Evolutionary conservation across 768 basidiomycete species (phyloP).

Genomic region (Rubroboletus satanas): DNA sequence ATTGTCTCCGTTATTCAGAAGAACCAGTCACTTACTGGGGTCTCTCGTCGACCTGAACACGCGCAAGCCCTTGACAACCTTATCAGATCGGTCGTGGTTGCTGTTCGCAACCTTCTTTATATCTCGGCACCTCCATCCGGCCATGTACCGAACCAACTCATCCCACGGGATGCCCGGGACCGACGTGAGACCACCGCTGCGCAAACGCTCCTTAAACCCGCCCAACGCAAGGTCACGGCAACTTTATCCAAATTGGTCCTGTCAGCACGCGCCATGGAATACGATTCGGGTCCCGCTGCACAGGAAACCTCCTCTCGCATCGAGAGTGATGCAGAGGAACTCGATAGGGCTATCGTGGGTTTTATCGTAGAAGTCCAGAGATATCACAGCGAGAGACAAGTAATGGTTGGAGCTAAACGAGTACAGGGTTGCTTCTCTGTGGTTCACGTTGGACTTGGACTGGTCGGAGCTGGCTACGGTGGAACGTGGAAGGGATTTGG

Average conservation of each 20-base stretch:
- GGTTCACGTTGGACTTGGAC: constrained; percentile 64
- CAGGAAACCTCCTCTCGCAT: constrained; percentile 66
- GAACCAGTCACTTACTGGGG: constrained; percentile 47
- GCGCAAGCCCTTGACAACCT: constrained; percentile 58
- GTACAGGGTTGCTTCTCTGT: constrained; percentile 59
- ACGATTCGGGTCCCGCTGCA: constrained; percentile 63
- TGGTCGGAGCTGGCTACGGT: constrained; percentile 76
- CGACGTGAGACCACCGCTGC: constrained; percentile 40
- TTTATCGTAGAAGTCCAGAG: constrained; percentile 72
- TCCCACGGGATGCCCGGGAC: constrained; percentile 49
- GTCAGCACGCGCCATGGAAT: constrained; percentile 85
- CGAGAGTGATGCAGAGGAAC: constrained; percentile 70
- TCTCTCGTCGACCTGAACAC: constrained; percentile 49
- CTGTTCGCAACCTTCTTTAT: constrained; percentile 78
- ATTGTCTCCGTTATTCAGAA: constrained; percentile 58
- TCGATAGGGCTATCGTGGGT: constrained; percentile 64
- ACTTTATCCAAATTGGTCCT: constrained; percentile 87
- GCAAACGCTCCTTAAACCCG: constrained; percentile 67
- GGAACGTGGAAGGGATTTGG: constrained; percentile 85
- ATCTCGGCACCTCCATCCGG: constrained; percentile 55
- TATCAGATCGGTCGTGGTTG: constrained; percentile 58
- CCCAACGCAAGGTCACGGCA: constrained; percentile 82
- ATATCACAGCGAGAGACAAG: constrained; percentile 36
- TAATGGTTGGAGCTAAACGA: constrained; percentile 41
- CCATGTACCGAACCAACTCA: constrained; percentile 55